Evolutionary conservation across 768 basidiomycete genomes (phyloP), one percentile per base, ranked within the genome.

Genomic region (Boletellus ananiceps): DNA sequence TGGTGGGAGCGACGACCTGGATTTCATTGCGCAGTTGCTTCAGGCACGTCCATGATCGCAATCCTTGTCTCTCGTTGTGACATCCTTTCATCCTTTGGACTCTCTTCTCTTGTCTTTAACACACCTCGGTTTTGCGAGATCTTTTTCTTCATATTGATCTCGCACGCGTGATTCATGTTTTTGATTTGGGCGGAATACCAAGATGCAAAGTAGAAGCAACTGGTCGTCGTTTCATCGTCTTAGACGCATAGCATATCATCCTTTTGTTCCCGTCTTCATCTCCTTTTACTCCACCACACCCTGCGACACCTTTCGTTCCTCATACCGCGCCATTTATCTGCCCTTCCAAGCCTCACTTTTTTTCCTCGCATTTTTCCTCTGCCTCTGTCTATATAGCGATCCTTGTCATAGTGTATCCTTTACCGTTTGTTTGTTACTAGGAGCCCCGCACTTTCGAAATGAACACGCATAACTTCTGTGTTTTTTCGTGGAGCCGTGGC

Each of bases 1-100:
- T 21, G 59, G 59, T 11, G 66, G 55, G 4, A 66, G 51, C 40
- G 54, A 64, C 4, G 64, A 66, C 33, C 47, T 45, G 39, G 61
- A 64, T 11, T 43, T 48, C 37, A 55, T 61, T 44, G 48, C 40
- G 27, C 44, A 39, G 39, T 25, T 60, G 25, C 55, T 61, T 38
- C 46, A 47, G 16, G 39, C 43, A 27, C 7, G 33, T 41, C 29
- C 55, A 18, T 68, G 57, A 57, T 19, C 18, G 27, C 15, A 12
- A 19, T 2, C 11, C 15, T 1, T 38, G 11, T 34, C 21, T 21
- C 27, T 31, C 11, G 18, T 23, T 8, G 25, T 25, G 37, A 14
- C 19, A 11, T 35, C 36, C 12, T 8, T 11, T 29, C 5, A 3
- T 25, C 7, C 16, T 23, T 11, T 13, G 16, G 13, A 11, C 11